Conservation (phyloP, 2,329 filamentous ascomycete genomes). For the Colletotrichum theobromicola region DNA sequence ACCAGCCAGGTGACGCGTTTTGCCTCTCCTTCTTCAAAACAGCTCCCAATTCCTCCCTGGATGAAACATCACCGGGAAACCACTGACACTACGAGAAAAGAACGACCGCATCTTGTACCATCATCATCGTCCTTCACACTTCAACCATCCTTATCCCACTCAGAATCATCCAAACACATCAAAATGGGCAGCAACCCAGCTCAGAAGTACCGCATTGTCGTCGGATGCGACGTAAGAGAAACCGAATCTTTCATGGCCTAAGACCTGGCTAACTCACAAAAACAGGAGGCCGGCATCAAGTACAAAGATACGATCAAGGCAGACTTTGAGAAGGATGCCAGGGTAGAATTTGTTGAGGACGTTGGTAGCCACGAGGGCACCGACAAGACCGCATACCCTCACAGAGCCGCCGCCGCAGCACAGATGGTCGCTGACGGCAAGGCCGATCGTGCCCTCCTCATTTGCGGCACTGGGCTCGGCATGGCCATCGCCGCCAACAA, state of each 20-base stretch:
- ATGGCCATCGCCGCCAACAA: constrained; percentile 93
- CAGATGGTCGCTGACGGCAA: constrained; percentile 64
- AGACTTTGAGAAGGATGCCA: constrained; percentile 70
- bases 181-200: constrained; percentile 25
- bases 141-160: background rate
- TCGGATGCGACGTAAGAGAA: constrained; percentile 58
- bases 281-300: constrained; percentile 71
- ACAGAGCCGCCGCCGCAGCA: constrained; percentile 77
- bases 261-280: background rate
- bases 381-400: constrained; percentile 84
- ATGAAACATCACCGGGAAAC: background rate
- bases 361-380: constrained; percentile 70
- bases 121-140: background rate
- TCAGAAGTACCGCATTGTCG: constrained; percentile 55
- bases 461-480: constrained; percentile 86
- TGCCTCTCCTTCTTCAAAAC: background rate
- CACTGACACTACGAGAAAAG: background rate
- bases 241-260: background rate
- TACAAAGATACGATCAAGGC: constrained; percentile 83
- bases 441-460: constrained; percentile 78
- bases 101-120: background rate
- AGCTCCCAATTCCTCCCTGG: background rate
- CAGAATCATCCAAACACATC: background rate
- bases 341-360: constrained; percentile 73
- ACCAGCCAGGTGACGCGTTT: background rate